Evolutionary conservation across 116 monocot genomes (phyloP).

Genomic region (Iris pallida): DNA sequence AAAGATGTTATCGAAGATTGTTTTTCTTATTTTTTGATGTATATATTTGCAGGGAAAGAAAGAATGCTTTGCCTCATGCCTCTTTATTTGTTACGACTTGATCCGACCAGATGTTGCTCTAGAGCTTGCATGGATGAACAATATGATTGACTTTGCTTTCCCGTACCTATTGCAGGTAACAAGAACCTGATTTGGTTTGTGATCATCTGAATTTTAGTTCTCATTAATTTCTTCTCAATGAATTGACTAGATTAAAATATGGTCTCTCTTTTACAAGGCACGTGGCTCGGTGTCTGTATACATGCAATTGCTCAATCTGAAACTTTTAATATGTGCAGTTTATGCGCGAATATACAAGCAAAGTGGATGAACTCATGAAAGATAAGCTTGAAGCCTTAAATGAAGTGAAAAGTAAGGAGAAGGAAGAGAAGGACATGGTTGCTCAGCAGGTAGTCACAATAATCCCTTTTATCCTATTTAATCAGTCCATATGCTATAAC

Average conservation of each 20-base stretch:
- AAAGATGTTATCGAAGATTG: conserved; percentile 1
- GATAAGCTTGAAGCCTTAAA: conserved; percentile 75
- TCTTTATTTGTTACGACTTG: conserved; percentile 96
- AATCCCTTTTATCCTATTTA: neutral
- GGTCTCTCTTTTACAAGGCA: neutral
- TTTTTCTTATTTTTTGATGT: conserved; percentile 1
- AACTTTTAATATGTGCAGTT: conserved; percentile 36
- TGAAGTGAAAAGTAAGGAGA: conserved; percentile 84
- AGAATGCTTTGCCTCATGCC: conserved; percentile 98
- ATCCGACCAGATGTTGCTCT: conserved; percentile 91
- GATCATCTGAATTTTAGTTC: neutral
- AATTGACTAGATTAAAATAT: neutral
- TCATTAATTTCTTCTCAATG: neutral
- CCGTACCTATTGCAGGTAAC: conserved; percentile 90
- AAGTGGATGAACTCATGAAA: conserved; percentile 95
- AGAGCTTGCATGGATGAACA: conserved; percentile 98
- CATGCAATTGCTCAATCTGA: neutral
- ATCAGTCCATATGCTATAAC: neutral
- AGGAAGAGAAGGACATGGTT: conserved; percentile 93
- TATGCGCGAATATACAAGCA: conserved; percentile 94
- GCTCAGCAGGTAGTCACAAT: conserved; percentile 72
- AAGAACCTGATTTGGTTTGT: neutral
- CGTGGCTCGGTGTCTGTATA: neutral
- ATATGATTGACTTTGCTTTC: conserved; percentile 95
- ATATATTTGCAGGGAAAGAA: conserved; percentile 84